Evolutionary conservation across 1,284 basidiomycete species (phyloP), one percentile per base, ranked within the genome.

Genomic region (Agaricales sp.): DNA sequence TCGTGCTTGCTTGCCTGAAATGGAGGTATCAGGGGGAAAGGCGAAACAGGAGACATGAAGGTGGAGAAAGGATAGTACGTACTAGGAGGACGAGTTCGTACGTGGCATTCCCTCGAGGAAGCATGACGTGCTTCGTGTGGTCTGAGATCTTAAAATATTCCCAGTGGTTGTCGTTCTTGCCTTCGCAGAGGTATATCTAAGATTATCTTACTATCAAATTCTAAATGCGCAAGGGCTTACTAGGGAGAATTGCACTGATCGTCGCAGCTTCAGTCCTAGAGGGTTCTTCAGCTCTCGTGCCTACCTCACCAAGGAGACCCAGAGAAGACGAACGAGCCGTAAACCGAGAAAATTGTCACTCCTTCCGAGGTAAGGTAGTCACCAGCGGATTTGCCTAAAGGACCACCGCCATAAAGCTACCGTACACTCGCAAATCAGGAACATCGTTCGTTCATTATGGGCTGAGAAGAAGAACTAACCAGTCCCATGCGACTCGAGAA

Each of bases 341-440:
- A 62, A 4, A 56, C 18, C 1, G 45, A 52, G 45, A 51, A 56
- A 13, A 61, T 45, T 2, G 45, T 51, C 4, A 61, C 57, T 2
- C 58, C 59, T 26, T 56, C 49, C 1, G 46, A 49, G 2, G 52
- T 52, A 21, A 61, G 45, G 35, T 47, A 47, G 46, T 61, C 59
- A 3, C 60, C 61, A 4, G 53, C 53, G 1, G 50, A 45, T 30
- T 61, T 59, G 35, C 53, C 55, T 23, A 61, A 49, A 1, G 57
- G 55, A 3, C 59, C 58, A 11, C 60, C 59, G 6, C 56, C 55
- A 41, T 51, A 61, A 3, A 61, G 39, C 60, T 60, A 30, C 14
- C 24, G 11, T 11, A 4, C 22, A 8, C 14, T 18, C 3, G 11
- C 19, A 20, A 16, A 35, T 2, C 2, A n/a, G 25, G n/a, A 53